Conservation (phyloP, 306 rosid species). For the Astragalus glycyphyllos region DNA sequence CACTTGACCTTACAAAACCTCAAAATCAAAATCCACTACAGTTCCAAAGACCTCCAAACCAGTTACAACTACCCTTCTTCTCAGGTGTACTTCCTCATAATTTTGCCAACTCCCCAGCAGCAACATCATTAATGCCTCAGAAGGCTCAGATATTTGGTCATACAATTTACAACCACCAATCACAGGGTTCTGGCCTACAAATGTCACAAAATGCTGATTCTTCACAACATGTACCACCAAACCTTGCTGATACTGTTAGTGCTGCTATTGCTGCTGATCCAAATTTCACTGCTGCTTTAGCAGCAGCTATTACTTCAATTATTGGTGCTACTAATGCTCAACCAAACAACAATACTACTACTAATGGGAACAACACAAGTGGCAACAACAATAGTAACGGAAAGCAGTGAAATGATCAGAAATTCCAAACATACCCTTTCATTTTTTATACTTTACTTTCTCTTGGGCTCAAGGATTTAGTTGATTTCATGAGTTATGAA, state of each 20-base stretch:
- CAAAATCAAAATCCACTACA: conserved; percentile 54
- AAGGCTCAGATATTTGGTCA: conserved; percentile 66
- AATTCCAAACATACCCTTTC: conserved; percentile 25
- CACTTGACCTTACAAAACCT: conserved; percentile 78
- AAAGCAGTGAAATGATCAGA: conserved; percentile 48
- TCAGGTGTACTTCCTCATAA: conserved; percentile 37
- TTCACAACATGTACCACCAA: conserved; percentile 38
- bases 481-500: conserved; percentile 28
- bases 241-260: conserved; percentile 47
- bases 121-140: conserved; percentile 55
- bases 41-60: conserved; percentile 50
- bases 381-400: conserved; percentile 25
- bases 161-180: conserved; percentile 64
- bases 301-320: conserved; percentile 68
- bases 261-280: conserved; percentile 86
- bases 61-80: conserved; percentile 57
- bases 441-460: conserved; percentile 2
- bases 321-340: conserved; percentile 60
- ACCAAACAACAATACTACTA: conserved; percentile 38
- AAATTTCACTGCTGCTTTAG: conserved; percentile 68
- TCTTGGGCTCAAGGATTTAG: conserved; percentile 32
- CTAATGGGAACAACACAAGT: conserved; percentile 2
- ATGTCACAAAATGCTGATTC: conserved; percentile 53
- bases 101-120: conserved; percentile 43
- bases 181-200: conserved; percentile 74